Evolutionary conservation across 257 asterid genomes (phyloP), one percentile per base, ranked within the genome.

Genomic region (Capsicum rhomboideum): DNA sequence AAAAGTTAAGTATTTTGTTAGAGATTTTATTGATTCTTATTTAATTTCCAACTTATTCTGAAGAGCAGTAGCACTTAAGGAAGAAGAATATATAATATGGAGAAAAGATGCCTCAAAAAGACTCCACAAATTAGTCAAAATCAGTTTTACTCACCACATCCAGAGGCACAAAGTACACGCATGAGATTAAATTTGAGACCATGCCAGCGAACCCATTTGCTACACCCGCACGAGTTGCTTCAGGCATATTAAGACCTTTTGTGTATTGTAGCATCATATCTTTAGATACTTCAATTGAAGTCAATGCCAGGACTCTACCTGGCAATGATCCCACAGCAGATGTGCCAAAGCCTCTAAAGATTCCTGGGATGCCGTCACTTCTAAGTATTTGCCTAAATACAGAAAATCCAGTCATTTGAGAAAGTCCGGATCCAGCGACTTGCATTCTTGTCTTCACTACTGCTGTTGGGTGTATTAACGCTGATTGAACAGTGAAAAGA

Each of bases 371-470:
- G 31, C 99, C 98, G 34, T 96, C 97, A 17, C 46, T 84, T 82
- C 84, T 85, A 34, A 94, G 88, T 68, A 93, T 91, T 81, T 84
- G 91, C 40, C 87, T 91, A 85, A 94, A 96, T 21, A 94, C 90
- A 79, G 96, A 93, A 14, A 90, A 72, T 54, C 98, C 99, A 21
- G 72, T 87, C 88, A 86, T 79, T 21, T 86, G 92, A 44, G 94
- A 86, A 23, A 92, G 86, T 84, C 93, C 93, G 40, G 92, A 89
- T 80, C 90, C 91, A 84, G 91, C 94, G 50, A 96, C 99, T 91
- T 96, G 99, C 98, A 94, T 92, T 78, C 98, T 88, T 10, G 99
- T 96, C 95, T 96, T 96, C 85, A 94, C 92, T 4, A 96, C 94
- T 53, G 97, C 92, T 17, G 98, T 96, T 34, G 99, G 98, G 86